Percentiles rank a stretch among this genome's conserved stretches.
Conservation (phyloP, 2,329 filamentous ascomycete species). For the Colletotrichum navitas region DNA sequence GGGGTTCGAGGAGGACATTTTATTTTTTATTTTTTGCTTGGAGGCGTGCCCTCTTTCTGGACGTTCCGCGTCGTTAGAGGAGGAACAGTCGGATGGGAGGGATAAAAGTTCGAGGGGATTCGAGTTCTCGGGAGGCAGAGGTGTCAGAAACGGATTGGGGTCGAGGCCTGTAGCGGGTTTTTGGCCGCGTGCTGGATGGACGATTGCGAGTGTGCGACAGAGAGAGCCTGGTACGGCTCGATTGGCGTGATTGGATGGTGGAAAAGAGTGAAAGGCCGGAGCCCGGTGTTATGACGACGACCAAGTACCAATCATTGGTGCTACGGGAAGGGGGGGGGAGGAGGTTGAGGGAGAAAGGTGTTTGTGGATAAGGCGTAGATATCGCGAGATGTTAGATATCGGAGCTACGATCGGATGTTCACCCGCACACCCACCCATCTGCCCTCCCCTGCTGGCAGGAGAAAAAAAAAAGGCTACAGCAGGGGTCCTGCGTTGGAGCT, state of each 20-base stretch:
- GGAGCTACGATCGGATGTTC: slow-evolving; percentile 32
- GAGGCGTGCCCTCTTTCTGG: not conserved
- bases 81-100: not conserved
- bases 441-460: not conserved
- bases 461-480: not conserved
- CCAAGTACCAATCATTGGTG: slow-evolving; percentile 17
- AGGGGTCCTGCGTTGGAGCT: slow-evolving; percentile 15
- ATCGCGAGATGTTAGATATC: slow-evolving; percentile 28
- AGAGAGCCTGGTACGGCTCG: not conserved
- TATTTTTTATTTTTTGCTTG: too few relatives aligned
- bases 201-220: not conserved
- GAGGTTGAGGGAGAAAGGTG: not conserved
- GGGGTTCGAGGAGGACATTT: slow-evolving; percentile 43
- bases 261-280: slow-evolving; percentile 2
- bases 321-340: too few relatives aligned
- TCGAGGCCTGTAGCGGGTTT: not conserved
- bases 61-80: not conserved
- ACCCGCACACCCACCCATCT: not conserved
- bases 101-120: not conserved
- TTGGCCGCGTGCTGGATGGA: slow-evolving; percentile 19
- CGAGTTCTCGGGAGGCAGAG: not conserved
- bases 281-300: slow-evolving; percentile 13
- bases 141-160: not conserved
- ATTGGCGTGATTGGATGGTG: not conserved
- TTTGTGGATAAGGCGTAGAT: not conserved